Base-by-base conservation (phyloP, 208 protist species). In the Borovskyia barvae region DNA sequence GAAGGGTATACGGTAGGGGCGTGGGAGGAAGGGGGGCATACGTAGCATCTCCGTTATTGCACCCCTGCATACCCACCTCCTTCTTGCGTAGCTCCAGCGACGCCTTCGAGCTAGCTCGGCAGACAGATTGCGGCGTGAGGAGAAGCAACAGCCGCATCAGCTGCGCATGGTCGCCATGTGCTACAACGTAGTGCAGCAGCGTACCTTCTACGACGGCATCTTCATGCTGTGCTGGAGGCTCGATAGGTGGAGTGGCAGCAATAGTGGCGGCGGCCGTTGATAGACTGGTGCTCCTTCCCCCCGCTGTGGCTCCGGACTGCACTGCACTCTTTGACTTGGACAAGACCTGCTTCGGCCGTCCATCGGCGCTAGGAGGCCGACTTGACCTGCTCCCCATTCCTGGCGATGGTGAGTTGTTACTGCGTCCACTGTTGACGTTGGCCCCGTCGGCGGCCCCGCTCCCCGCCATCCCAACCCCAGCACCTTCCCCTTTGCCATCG, bases 131-230 rank as follows among this genome's bases (percentile, higher is more conserved):
- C n/a, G 42, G 17, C 9, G 72, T 77, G 17, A 70, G 40, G 5
- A 85, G 49, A 9, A 77, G 57, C 11, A 93, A 80, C 20, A 88
- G 59, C 32, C 82, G 73, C 32, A 88, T 48, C 43, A 93, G 61
- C 20, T 81, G 71, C 8, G 61, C 64, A 39, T 77, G 75, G 33
- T 93, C 82, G 15, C 74, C 73, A 33, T 78, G 63, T 37, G 72
- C 69, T 26, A 93, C 75, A n/a, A 90, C 58, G 43, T 85, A 82
- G 60, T 93, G 86, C 61, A 93, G 33, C n/a, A 93, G 20, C 0
- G 82, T 82, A 3, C 86, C 86, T 2, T 55, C 36, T 19, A 66
- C 55, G 7, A 25, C 46, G 20, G 5, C 7, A 17, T 52, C 54
- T 28, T 61, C 50, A 1, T 62, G 30, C n/a, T 35, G 2, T n/a